Conservation (phyloP, 441 rosid genomes). For the Syzygium malaccense region DNA sequence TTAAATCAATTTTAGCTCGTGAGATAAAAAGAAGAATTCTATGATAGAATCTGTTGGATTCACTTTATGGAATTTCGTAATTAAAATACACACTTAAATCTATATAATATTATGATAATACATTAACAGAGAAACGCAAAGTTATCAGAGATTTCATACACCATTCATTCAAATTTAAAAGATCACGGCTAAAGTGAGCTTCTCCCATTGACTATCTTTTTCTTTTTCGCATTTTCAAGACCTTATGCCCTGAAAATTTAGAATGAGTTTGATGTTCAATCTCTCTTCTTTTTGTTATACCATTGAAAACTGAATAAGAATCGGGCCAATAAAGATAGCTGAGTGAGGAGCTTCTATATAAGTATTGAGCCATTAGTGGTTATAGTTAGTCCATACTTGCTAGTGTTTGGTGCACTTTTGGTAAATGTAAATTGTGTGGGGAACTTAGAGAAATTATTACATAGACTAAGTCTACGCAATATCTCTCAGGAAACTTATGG, state of each 20-base stretch:
- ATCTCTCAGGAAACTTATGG: no score
- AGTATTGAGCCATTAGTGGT: background rate
- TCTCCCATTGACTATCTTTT: background rate
- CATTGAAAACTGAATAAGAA: background rate
- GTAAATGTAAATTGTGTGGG: background rate
- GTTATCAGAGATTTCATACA: no score
- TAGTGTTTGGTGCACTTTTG: background rate
- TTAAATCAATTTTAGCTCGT: no score
- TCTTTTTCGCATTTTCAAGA: background rate
- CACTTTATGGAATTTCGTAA: no score
- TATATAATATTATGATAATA: no score
- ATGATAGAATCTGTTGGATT: no score
- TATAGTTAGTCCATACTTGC: background rate
- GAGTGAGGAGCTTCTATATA: background rate
- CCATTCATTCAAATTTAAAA: no score
- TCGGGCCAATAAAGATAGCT: background rate
- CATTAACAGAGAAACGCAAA: no score
- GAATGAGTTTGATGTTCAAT: background rate
- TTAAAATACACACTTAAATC: no score
- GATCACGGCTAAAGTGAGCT: background rate
- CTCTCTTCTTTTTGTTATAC: background rate
- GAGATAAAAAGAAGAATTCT: no score
- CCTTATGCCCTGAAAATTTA: background rate
- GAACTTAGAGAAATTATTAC: background rate
- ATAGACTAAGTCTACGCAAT: background rate